phyloP scores from a whole-genome alignment of 805 yeast genomes.

The Priceomyces carsonii region DNA sequence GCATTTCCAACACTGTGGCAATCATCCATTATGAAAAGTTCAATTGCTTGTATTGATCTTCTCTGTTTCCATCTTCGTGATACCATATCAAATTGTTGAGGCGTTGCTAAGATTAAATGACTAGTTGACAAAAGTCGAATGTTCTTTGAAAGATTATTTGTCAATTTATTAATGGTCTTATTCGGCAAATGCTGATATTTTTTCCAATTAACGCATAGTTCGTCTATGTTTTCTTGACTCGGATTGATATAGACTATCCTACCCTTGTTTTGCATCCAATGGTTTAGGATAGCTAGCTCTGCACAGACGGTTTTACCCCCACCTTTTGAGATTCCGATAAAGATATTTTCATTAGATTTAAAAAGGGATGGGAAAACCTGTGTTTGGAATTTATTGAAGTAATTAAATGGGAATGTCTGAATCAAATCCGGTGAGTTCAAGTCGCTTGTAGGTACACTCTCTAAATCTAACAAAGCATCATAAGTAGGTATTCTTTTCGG shows the following conservation, averaged over 20 bases:
- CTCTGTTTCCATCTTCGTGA: slow-evolving; percentile 85
- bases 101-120: slow-evolving; percentile 77
- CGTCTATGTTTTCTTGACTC: slow-evolving; percentile 54
- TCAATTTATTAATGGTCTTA: slow-evolving; percentile 55
- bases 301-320: slow-evolving; percentile 73
- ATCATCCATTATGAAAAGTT: slow-evolving; percentile 71
- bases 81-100: slow-evolving; percentile 69
- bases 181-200: slow-evolving; percentile 56
- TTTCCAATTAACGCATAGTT: slow-evolving; percentile 52
- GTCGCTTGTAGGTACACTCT: slow-evolving; percentile 49
- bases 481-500: slow-evolving; percentile 69
- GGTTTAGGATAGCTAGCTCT: slow-evolving; percentile 69
- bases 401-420: slow-evolving; percentile 45
- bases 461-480: slow-evolving; percentile 55
- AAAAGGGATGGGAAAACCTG: slow-evolving; percentile 65
- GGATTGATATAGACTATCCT: slow-evolving; percentile 76
- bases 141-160: slow-evolving; percentile 56
- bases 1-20: slow-evolving; percentile 66
- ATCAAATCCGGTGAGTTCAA: slow-evolving; percentile 50
- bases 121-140: slow-evolving; percentile 53
- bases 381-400: slow-evolving; percentile 74
- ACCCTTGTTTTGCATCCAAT: slow-evolving; percentile 71
- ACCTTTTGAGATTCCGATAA: slow-evolving; percentile 75
- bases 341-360: slow-evolving; percentile 55
- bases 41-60: slow-evolving; percentile 65